phyloP scores from a whole-genome alignment of 306 rosid species.

The Glycyrrhiza uralensis region DNA sequence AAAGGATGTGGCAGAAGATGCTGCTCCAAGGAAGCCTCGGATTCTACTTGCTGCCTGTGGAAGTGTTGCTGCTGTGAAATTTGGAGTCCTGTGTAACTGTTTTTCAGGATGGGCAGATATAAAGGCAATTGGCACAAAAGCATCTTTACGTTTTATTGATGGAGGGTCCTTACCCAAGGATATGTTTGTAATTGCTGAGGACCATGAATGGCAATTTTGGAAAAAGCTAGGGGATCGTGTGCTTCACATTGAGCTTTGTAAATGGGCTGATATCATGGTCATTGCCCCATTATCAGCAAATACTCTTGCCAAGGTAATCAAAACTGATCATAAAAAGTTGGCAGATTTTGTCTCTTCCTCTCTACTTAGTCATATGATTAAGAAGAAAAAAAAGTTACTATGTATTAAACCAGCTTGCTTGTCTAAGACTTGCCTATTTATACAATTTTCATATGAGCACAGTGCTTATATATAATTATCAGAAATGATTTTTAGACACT shows the following conservation, averaged over 20 bases:
- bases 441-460: background rate
- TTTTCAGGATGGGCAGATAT: slow-evolving; percentile 83
- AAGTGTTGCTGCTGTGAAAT: slow-evolving; percentile 66
- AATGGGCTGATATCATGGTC: slow-evolving; percentile 89
- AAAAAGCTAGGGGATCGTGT: slow-evolving; percentile 60
- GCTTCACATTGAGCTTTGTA: slow-evolving; percentile 71
- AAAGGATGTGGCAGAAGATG: slow-evolving; percentile 20
- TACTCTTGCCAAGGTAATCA: slow-evolving; percentile 82
- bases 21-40: slow-evolving; percentile 54
- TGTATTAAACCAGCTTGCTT: too few relatives aligned
- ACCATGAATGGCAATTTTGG: slow-evolving; percentile 69
- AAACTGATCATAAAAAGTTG: background rate
- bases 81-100: slow-evolving; percentile 47
- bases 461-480: too few relatives aligned
- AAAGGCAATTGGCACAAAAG: slow-evolving; percentile 54
- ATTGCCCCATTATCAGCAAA: slow-evolving; percentile 88
- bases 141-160: slow-evolving; percentile 61
- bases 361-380: background rate
- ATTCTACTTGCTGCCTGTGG: slow-evolving; percentile 84
- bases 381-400: background rate
- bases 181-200: slow-evolving; percentile 40
- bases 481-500: too few relatives aligned
- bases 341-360: background rate
- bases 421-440: background rate
- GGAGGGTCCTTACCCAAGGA: slow-evolving; percentile 44